Evolutionary conservation across 2,329 filamentous ascomycete genomes (phyloP), one percentile per base, ranked within the genome.

Genomic region (Zasmidium cellare): DNA sequence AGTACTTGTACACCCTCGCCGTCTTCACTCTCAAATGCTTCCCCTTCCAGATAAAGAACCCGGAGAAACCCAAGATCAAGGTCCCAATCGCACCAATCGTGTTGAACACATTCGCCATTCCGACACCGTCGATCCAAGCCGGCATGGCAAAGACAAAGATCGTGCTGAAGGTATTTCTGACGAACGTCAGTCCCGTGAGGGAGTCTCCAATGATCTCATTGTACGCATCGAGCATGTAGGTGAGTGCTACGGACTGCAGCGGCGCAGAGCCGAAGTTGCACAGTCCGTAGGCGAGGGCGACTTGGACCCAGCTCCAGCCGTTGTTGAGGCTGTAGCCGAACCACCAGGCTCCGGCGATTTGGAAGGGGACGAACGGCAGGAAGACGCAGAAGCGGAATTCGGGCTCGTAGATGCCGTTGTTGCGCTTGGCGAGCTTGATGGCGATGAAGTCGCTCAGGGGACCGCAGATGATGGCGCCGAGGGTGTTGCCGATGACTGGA

Each of bases 141-240:
- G 73, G 69, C 22, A 80, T 67, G 0, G 74, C 75, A 59, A 82
- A 81, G n/a, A 81, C 73, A 46, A 81, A 75, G 16, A 74, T 70
- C 1, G 76, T 78, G 18, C 72, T 71, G 46, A 81, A 71, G 1
- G 71, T 55, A 51, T 82, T 82, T 0, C 79, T 75, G 11, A 77
- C 65, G 55, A 82, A 76, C 0, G 77, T 76, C 1, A 82, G 69
- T 0, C 69, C 75, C 2, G 80, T 77, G 5, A 82, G 66, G 0
- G 78, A 74, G 56, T 82, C 79, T 3, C 75, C 78, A 44, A 82
- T 72, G 38, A 82, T 78, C 72, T 81, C 69, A 57, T 68, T 70
- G 60, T 76, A 75, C 5, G 69, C 67, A 55, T 78, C 76, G 0
- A 71, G 66, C 22, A 76, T 62, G 51, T 79, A 79, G 0, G 75